Conservation (phyloP, 2,329 filamentous ascomycete species). For the Elsinoe necatrix region DNA sequence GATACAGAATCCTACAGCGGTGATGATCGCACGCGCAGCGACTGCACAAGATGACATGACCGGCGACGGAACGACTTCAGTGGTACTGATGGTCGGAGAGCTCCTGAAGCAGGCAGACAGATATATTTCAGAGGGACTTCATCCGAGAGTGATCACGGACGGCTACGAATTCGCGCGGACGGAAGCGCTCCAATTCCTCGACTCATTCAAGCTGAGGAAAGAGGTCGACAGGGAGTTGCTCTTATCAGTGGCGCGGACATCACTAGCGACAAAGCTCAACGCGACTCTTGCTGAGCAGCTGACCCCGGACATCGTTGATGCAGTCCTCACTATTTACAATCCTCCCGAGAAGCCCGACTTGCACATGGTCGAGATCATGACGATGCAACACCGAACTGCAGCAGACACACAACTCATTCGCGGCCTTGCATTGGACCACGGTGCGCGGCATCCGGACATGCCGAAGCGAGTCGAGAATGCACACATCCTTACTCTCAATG, state of each 20-base stretch:
- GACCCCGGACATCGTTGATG: slow-evolving; percentile 91
- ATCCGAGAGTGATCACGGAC: slow-evolving; percentile 93
- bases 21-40: slow-evolving; percentile 70
- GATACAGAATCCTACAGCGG: slow-evolving; percentile 97
- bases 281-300: slow-evolving; percentile 78
- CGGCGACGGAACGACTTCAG: slow-evolving; percentile 93
- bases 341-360: slow-evolving; percentile 85
- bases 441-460: slow-evolving; percentile 96
- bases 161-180: slow-evolving; percentile 95
- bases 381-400: slow-evolving; percentile 96
- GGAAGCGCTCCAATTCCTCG: slow-evolving; percentile 89
- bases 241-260: slow-evolving; percentile 85
- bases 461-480: slow-evolving; percentile 93
- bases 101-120: slow-evolving; percentile 95
- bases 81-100: slow-evolving; percentile 91
- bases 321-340: slow-evolving; percentile 89
- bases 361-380: slow-evolving; percentile 99
- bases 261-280: slow-evolving; percentile 91
- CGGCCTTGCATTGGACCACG: slow-evolving; percentile 87
- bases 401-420: slow-evolving; percentile 94
- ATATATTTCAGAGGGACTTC: slow-evolving; percentile 92
- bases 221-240: slow-evolving; percentile 91
- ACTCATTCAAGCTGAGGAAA: slow-evolving; percentile 80
- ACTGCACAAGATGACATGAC: slow-evolving; percentile 98
- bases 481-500: slow-evolving; percentile 88